These are phyloP conservation scores for Carallia pectinifolia DNA, from an alignment of 345 rosid genomes.

Conservation along the genomic window DNA sequence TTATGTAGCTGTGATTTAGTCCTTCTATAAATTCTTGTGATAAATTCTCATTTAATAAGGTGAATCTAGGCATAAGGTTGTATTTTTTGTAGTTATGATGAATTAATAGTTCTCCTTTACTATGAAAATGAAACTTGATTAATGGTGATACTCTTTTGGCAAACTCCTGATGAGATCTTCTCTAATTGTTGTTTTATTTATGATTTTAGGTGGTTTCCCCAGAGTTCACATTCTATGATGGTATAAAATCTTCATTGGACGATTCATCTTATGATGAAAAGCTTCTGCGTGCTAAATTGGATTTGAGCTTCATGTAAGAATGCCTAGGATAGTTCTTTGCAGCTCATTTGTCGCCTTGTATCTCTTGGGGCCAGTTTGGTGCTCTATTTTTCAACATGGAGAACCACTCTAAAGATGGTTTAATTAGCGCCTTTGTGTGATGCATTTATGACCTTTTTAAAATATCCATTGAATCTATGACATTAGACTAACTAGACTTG, in stretches of 20 bases:
- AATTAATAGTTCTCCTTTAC: too few relatives aligned
- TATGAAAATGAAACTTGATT: not conserved
- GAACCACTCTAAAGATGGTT: too few relatives aligned
- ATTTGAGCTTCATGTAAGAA: slow-evolving; percentile 92
- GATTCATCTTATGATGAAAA: slow-evolving; percentile 78
- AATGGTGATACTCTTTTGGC: not conserved
- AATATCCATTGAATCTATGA: too few relatives aligned
- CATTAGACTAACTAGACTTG: too few relatives aligned
- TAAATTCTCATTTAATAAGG: too few relatives aligned
- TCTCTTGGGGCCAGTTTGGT: not conserved
- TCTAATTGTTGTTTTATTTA: slow-evolving; percentile 10
- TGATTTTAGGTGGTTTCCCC: slow-evolving; percentile 77
- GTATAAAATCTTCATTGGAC: slow-evolving; percentile 82
- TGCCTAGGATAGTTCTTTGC: not conserved
- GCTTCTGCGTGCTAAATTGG: slow-evolving; percentile 95
- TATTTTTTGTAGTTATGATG: too few relatives aligned
- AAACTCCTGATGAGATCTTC: not conserved
- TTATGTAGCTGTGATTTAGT: too few relatives aligned
- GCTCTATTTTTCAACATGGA: too few relatives aligned
- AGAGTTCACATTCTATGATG: slow-evolving; percentile 93
- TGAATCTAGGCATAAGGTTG: too few relatives aligned
- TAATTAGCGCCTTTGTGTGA: too few relatives aligned
- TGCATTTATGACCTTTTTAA: too few relatives aligned
- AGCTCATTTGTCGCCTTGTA: not conserved
- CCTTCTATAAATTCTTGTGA: too few relatives aligned